Evolutionary conservation across 1,284 basidiomycete species (phyloP), one percentile per base, ranked within the genome.

Genomic region (Phlebopus sp.): DNA sequence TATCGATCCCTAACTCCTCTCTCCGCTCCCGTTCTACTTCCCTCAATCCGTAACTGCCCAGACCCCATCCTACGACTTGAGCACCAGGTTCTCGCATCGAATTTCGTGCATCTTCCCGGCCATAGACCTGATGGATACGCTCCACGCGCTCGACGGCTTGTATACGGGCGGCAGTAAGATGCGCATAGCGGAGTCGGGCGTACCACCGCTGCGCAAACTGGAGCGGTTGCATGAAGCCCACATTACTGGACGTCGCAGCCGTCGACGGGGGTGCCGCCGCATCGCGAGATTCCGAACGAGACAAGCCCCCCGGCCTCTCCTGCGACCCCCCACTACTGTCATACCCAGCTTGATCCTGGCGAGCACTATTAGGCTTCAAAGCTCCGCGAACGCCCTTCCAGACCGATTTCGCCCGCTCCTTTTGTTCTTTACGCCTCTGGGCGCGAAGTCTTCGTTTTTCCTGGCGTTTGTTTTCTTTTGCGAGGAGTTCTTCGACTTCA

Each of bases 41-140:
- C 49, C 79, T 72, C 62, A 86, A 70, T 18, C 81, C 82, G 59
- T 82, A 88, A 49, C 79, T 81, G 1, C 88, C 86, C 29, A 90
- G 66, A 0, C 84, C 84, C 86, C 87, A 90, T 1, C 82, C 82
- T 15, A 73, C 67, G 15, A 64, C 62, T 14, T 17, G 54, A 5
- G 40, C 43, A 5, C 54, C 57, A 15, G 57, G 59, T 19, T 50
- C 57, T 36, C 67, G 59, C 23, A 56, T 55, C 13, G 58, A 44
- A 45, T 66, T 58, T 3, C 55, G 58, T 19, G 49, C 57, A 3
- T 69, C 71, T 29, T 74, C 72, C 10, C 72, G 60, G 41, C 68
- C 69, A 39, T 79, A 82, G 38, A 81, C 72, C 56, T 79, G 76
- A 19, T 80, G 74, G 15, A 86, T 76, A 18, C 81, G 72, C 57